Conservation (phyloP, 306 rosid species). For the Quercus robur region DNA sequence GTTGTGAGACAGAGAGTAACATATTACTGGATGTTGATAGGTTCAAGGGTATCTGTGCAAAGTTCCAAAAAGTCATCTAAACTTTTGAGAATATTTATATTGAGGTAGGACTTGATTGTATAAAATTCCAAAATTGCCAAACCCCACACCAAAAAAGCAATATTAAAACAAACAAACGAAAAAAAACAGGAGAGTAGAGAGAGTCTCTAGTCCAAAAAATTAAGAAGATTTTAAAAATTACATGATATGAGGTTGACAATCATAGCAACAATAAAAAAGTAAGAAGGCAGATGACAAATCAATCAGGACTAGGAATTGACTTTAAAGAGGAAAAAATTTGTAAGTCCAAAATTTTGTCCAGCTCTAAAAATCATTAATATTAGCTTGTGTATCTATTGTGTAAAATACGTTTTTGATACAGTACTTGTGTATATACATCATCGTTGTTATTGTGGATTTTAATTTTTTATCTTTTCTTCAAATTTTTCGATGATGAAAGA, state of each 20-base stretch:
- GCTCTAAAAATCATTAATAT: too few relatives aligned
- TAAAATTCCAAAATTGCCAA: neutral
- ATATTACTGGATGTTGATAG: slow-evolving; percentile 27
- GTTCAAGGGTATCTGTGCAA: slow-evolving; percentile 15
- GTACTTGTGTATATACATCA: too few relatives aligned
- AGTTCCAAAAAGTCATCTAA: slow-evolving; percentile 31
- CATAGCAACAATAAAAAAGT: too few relatives aligned
- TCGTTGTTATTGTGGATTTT: too few relatives aligned
- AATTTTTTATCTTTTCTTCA: too few relatives aligned
- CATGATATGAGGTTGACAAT: neutral
- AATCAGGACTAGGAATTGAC: too few relatives aligned
- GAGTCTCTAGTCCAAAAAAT: neutral
- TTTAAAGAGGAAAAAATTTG: too few relatives aligned
- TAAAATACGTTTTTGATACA: too few relatives aligned
- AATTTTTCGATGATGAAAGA: too few relatives aligned
- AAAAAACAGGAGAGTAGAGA: neutral
- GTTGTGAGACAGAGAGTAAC: slow-evolving; percentile 12
- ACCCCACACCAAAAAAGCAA: neutral
- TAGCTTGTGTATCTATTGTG: too few relatives aligned
- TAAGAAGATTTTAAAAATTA: neutral
- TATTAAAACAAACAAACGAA: neutral
- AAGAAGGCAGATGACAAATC: too few relatives aligned
- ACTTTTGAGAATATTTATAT: slow-evolving; percentile 29
- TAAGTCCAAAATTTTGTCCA: too few relatives aligned
- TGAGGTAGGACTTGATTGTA: neutral